A percentile compares a stretch with the other conserved stretches of the same genome.
These are phyloP conservation scores for Medicago arabica DNA, from an alignment of 306 rosid species.

Conservation along the genomic window DNA sequence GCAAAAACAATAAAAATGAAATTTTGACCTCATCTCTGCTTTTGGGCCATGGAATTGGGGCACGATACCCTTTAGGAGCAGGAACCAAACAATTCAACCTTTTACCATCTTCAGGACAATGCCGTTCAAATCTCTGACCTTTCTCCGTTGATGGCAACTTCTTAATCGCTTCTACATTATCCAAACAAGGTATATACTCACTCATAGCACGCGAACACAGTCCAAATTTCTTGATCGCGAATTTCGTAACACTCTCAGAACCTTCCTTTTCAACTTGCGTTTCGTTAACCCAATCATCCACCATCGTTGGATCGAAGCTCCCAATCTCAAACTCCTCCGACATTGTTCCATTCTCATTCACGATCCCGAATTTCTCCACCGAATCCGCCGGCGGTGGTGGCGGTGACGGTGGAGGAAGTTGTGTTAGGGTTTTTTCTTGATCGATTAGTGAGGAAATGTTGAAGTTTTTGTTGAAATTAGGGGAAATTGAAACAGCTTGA, in stretches of 20 bases:
- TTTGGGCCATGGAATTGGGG: slow-evolving; percentile 89
- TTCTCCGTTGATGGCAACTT: slow-evolving; percentile 64
- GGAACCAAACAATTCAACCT: slow-evolving; percentile 90
- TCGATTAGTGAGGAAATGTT: slow-evolving; percentile 55
- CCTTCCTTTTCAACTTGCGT: slow-evolving; percentile 42
- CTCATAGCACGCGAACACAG: slow-evolving; percentile 63
- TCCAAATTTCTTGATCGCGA: slow-evolving; percentile 58
- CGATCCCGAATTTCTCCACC: slow-evolving; percentile 69
- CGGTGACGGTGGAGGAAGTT: slow-evolving; percentile 1
- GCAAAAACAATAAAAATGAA: background rate
- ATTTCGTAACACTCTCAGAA: slow-evolving; percentile 30
- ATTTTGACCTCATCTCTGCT: slow-evolving; percentile 88
- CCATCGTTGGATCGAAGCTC: slow-evolving; percentile 63
- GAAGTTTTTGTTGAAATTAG: slow-evolving; percentile 58
- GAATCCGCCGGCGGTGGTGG: slow-evolving; percentile 41
- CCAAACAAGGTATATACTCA: slow-evolving; percentile 95
- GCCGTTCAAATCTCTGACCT: slow-evolving; percentile 85
- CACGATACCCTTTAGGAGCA: slow-evolving; percentile 72
- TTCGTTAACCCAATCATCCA: slow-evolving; percentile 81
- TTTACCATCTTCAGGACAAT: slow-evolving; percentile 64
- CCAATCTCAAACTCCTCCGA: slow-evolving; percentile 82
- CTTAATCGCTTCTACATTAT: slow-evolving; percentile 68
- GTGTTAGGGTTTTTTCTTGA: slow-evolving; percentile 39
- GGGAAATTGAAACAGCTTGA: slow-evolving; percentile 62
- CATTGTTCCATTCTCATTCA: slow-evolving; percentile 87